Evolutionary conservation across 75 land plant species (phyloP), one percentile per base, ranked within the genome.

Genomic region (Pseudotsuga menziesii): DNA sequence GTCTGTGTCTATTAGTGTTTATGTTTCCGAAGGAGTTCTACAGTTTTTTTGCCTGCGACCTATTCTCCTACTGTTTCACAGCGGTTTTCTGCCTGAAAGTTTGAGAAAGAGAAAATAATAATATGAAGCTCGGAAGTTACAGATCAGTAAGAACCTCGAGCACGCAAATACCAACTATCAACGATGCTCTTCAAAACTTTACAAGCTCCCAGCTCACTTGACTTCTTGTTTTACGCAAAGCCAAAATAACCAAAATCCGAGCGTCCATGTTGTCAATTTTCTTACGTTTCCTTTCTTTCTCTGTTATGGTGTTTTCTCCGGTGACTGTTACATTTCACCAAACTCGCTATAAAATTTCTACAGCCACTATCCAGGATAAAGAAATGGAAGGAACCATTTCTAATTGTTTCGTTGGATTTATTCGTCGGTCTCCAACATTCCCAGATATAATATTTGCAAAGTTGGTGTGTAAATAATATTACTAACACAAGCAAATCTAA

Each of bases 1-100:
- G 72, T 41, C 48, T 44, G 72, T 69, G 52, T 69, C 72, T 39
- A 44, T 69, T 69, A 69, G 52, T 22, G 54, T 69, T 69, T 69
- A 32, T 64, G 41, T 32, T 17, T 64, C 32, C 6, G 36, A 36
- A 35, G 35, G 35, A 48, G 54, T 48, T 48, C 12, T 48, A 48
- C 54, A 48, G 54, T 48, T 48, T 48, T 48, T 48, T 48, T 2
- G 54, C 54, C 54, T 9, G 12, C 41, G 12, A 41, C 0, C 48
- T 14, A 35, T 17, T 64, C 69, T 29, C n/a, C 41, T 29, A 29
- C 20, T 64, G 32, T 64, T 64, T 64, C 32, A 14, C 32, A 14
- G 35, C 8, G 11, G 3, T 17, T 67, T 41, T 15, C 44, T 17
- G 32, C 35, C 29, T 19, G 35, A 35, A 66, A 66, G 32, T 16